Conservation (phyloP, 257 asterid species). For the Verbascum thapsus region DNA sequence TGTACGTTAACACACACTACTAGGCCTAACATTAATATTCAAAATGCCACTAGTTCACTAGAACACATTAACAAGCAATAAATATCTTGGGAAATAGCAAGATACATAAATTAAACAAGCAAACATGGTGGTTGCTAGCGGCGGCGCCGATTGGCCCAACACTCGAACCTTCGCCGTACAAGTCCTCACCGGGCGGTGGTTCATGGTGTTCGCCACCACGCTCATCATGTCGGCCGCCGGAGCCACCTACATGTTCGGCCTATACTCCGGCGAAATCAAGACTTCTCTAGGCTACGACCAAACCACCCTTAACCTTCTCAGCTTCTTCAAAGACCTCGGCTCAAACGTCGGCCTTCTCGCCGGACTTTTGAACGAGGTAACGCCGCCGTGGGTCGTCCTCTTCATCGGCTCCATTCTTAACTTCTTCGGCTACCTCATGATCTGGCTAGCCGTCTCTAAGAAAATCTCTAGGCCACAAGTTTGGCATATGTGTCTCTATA, state of each 20-base stretch:
- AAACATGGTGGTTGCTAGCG: slow-evolving; percentile 41
- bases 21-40: neutral
- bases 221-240: slow-evolving; percentile 79
- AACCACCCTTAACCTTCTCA: slow-evolving; percentile 69
- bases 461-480: slow-evolving; percentile 55
- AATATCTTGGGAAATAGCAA: neutral
- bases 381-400: slow-evolving; percentile 89
- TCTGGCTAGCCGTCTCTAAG: slow-evolving; percentile 73
- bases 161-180: slow-evolving; percentile 36
- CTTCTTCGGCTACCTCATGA: slow-evolving; percentile 81
- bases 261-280: slow-evolving; percentile 59
- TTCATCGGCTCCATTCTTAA: slow-evolving; percentile 67
- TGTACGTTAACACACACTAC: too few relatives aligned
- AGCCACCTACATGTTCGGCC: slow-evolving; percentile 83
- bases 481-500: slow-evolving; percentile 81
- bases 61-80: neutral
- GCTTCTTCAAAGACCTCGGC: slow-evolving; percentile 80
- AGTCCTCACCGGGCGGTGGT: slow-evolving; percentile 67
- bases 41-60: slow-evolving; percentile 1
- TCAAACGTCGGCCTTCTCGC: slow-evolving; percentile 69
- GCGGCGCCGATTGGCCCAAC: slow-evolving; percentile 18
- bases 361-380: slow-evolving; percentile 76
- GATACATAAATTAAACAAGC: neutral
- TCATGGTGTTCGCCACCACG: slow-evolving; percentile 70
- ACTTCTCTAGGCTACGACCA: slow-evolving; percentile 66